These are phyloP conservation scores for Ilyonectria sp. DNA, from an alignment of 2,329 filamentous ascomycete genomes.

Conservation along the genomic window DNA sequence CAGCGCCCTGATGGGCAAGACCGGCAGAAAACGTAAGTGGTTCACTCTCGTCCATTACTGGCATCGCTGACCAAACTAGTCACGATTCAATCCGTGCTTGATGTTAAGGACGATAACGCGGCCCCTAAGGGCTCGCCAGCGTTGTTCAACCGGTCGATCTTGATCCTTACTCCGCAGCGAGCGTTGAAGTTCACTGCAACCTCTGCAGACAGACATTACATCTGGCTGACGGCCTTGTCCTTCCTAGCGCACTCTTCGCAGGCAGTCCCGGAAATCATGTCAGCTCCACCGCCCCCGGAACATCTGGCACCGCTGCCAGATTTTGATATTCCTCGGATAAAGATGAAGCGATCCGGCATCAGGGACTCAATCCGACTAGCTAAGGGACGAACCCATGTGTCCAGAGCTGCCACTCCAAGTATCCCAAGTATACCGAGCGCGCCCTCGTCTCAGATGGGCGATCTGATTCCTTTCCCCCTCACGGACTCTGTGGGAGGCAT, in stretches of 20 bases:
- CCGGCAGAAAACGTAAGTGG: slow-evolving; percentile 90
- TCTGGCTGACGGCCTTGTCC: slow-evolving; percentile 95
- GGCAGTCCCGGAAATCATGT: slow-evolving; percentile 81
- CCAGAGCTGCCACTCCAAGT: slow-evolving; percentile 65
- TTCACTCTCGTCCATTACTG: slow-evolving; percentile 25
- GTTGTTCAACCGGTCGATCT: slow-evolving; percentile 92
- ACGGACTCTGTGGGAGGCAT: slow-evolving; percentile 58
- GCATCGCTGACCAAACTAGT: slow-evolving; percentile 70
- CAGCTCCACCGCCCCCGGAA: slow-evolving; percentile 63
- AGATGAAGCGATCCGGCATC: slow-evolving; percentile 71
- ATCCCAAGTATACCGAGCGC: slow-evolving; percentile 60
- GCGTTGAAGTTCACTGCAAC: slow-evolving; percentile 95
- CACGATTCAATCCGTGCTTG: slow-evolving; percentile 93
- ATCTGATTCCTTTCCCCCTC: slow-evolving; percentile 54
- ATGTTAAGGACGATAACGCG: slow-evolving; percentile 95
- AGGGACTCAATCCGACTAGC: slow-evolving; percentile 92
- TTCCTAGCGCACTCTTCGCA: slow-evolving; percentile 94
- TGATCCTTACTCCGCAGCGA: slow-evolving; percentile 93
- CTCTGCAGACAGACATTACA: slow-evolving; percentile 87
- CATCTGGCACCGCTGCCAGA: slow-evolving; percentile 62
- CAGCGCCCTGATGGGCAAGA: slow-evolving; percentile 91
- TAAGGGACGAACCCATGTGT: slow-evolving; percentile 73
- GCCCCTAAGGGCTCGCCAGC: slow-evolving; percentile 77
- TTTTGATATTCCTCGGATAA: slow-evolving; percentile 64
- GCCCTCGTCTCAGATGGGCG: slow-evolving; percentile 56